Evolutionary conservation across 2,329 filamentous ascomycete species (phyloP).

Genomic region (Grosmannia huntii): DNA sequence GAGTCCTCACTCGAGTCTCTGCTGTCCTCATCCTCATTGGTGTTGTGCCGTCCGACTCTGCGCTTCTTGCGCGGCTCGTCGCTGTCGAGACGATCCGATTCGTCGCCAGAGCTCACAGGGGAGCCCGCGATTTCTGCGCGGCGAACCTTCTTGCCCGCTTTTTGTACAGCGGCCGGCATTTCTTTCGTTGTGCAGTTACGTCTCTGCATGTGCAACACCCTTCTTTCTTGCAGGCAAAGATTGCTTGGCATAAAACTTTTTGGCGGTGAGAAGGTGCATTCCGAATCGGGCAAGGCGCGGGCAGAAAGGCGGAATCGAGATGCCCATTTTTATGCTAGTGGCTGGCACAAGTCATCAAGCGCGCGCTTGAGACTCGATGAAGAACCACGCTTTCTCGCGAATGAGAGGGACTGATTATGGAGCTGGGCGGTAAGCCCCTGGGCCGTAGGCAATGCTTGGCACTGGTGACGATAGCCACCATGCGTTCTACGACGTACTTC

Average conservation of each 20-base stretch:
- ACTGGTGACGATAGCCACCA: no score
- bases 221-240: background rate
- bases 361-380: background rate
- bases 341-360: background rate
- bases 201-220: no score
- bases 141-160: background rate
- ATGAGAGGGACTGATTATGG: background rate
- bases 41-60: conserved; percentile 2
- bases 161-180: background rate
- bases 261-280: background rate
- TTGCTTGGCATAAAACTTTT: background rate
- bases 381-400: background rate
- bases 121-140: background rate
- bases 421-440: background rate
- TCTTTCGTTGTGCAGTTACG: background rate
- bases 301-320: background rate
- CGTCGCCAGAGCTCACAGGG: conserved; percentile 12
- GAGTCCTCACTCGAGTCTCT: background rate
- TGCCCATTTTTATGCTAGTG: background rate
- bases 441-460: background rate
- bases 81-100: conserved; percentile 36
- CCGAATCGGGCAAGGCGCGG: background rate
- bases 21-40: background rate
- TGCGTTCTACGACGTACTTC: no score
- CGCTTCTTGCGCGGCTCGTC: conserved; percentile 22